These are phyloP conservation scores for Plicaturopsis crispa DNA, from an alignment of 768 basidiomycete species.

Conservation along the genomic window DNA sequence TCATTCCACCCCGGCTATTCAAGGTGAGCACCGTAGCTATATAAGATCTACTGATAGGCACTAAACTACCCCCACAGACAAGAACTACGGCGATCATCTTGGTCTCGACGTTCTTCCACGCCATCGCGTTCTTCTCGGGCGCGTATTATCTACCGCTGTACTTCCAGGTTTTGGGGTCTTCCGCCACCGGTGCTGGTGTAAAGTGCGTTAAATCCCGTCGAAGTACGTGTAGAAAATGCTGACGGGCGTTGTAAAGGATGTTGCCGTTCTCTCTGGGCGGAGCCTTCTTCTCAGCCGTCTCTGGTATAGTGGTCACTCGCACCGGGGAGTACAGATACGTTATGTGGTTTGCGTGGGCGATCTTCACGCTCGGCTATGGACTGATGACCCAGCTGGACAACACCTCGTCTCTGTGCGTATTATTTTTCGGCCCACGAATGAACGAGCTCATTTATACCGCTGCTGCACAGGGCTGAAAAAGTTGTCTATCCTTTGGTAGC, in stretches of 20 bases:
- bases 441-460: too few relatives aligned
- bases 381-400: constrained; percentile 65
- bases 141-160: constrained; percentile 71
- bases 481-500: constrained; percentile 60
- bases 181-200: constrained; percentile 64
- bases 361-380: constrained; percentile 60
- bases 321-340: constrained; percentile 51
- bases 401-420: constrained; percentile 38
- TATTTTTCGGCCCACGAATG: too few relatives aligned
- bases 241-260: constrained; percentile 40
- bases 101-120: constrained; percentile 55
- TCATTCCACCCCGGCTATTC: constrained; percentile 71
- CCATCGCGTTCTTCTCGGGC: constrained; percentile 41
- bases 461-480: constrained; percentile 43
- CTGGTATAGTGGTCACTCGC: constrained; percentile 51
- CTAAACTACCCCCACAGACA: constrained; percentile 32
- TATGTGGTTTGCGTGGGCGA: constrained; percentile 53
- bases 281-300: constrained; percentile 42
- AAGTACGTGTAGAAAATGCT: neutral
- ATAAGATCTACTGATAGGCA: neutral
- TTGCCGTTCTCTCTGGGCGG: constrained; percentile 62
- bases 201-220: constrained; percentile 20
- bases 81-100: constrained; percentile 63
- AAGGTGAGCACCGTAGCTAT: constrained; percentile 44
- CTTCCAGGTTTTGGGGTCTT: constrained; percentile 71